Evolutionary conservation across 1,284 basidiomycete genomes (phyloP).

Genomic region (Ganoderma lingzhi): DNA sequence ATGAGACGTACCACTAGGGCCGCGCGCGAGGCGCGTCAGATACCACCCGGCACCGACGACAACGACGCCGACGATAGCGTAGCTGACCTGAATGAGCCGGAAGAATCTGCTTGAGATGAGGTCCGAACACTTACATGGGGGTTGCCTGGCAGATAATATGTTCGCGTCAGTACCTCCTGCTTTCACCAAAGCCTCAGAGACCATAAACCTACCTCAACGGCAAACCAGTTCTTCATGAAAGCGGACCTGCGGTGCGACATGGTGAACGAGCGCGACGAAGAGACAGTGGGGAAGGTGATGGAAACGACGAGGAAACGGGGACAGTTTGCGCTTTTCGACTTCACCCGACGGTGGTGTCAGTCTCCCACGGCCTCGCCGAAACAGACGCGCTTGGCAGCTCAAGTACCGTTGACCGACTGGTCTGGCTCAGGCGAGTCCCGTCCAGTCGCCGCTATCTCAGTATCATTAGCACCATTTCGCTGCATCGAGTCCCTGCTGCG

Average conservation of each 20-base stretch:
- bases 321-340: conserved; percentile 25
- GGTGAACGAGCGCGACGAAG: conserved; percentile 18
- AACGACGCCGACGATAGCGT: conserved; percentile 73
- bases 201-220: conserved; percentile 69
- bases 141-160: conserved; percentile 59
- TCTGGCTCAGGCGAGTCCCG: conserved; percentile 20
- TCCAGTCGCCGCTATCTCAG: conserved; percentile 14
- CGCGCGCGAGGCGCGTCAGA: conserved; percentile 71
- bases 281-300: conserved; percentile 20
- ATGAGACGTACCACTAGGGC: conserved; percentile 66
- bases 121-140: conserved; percentile 67
- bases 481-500: not conserved
- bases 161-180: conserved; percentile 4
- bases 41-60: conserved; percentile 78
- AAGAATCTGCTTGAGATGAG: not conserved
- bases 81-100: conserved; percentile 50
- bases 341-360: conserved; percentile 25
- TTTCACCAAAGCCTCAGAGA: conserved; percentile 8
- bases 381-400: conserved; percentile 27
- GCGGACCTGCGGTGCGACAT: conserved; percentile 41
- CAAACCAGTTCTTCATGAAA: conserved; percentile 82
- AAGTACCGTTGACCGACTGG: not conserved
- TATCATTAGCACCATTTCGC: not conserved
- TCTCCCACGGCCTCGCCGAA: conserved; percentile 34
- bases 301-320: conserved; percentile 21